phyloP scores from a whole-genome alignment of 108 stramenopile species.

The Fragilariopsis cylindrus region DNA sequence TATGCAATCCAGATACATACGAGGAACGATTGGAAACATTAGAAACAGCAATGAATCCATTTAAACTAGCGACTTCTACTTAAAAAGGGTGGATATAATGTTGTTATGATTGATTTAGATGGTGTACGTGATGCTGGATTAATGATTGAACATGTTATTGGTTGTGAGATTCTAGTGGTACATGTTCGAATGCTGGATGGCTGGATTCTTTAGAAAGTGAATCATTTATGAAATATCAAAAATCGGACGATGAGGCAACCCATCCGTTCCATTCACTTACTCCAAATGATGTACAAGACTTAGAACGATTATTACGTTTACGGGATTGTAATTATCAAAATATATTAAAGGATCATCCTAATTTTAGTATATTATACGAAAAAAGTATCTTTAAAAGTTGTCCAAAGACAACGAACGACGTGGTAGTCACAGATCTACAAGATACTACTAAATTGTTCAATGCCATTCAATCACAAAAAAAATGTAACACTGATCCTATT shows the following conservation, averaged over 20 bases:
- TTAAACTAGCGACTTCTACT: conserved; percentile 19
- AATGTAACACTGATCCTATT: conserved; percentile 4
- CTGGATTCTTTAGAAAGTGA: background rate
- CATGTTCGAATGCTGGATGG: conserved; percentile 6
- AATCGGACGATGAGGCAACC: background rate
- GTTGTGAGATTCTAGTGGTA: conserved; percentile 23
- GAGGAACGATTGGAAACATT: background rate
- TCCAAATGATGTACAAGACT: background rate
- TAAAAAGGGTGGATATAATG: conserved; percentile 18
- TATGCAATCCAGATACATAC: conserved; percentile 1
- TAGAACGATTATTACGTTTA: conserved; percentile 21
- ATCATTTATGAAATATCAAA: background rate
- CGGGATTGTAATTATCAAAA: conserved; percentile 29
- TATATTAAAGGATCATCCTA: background rate
- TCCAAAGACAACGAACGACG: background rate
- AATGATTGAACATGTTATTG: conserved; percentile 24
- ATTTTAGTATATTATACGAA: conserved; percentile 8
- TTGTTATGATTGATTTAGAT: conserved; percentile 13
- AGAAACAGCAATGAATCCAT: conserved; percentile 31
- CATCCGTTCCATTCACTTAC: conserved; percentile 13
- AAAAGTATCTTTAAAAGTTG: background rate
- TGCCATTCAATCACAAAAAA: conserved; percentile 13
- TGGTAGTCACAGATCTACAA: background rate
- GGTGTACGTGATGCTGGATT: conserved; percentile 11
- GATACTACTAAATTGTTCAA: conserved; percentile 15